Percentiles rank a stretch among this genome's conserved stretches.
phyloP scores from a whole-genome alignment of 768 basidiomycete species.

The Pseudohyphozyma bogoriensis region DNA sequence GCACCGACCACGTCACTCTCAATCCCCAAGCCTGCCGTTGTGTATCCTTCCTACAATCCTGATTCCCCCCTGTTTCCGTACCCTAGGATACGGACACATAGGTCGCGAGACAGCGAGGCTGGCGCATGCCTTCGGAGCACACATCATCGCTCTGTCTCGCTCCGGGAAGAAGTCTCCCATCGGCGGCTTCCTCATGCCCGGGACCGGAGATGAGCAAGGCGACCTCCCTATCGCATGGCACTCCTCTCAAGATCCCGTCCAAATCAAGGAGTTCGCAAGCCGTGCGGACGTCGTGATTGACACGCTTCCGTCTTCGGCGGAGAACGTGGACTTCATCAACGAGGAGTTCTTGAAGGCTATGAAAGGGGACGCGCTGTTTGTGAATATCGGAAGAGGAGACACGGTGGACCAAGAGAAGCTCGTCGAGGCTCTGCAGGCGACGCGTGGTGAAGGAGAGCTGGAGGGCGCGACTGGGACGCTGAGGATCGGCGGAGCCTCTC shows the following conservation, averaged over 20 bases:
- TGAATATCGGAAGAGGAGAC: slow-evolving; percentile 40
- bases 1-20: no score
- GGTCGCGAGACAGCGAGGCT: slow-evolving; percentile 3
- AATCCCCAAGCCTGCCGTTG: no score
- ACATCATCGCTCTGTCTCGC: background rate
- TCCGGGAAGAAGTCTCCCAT: background rate
- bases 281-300: slow-evolving; percentile 24
- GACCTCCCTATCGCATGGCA: slow-evolving; percentile 12
- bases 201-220: slow-evolving; percentile 23
- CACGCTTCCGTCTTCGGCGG: slow-evolving; percentile 13
- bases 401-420: slow-evolving; percentile 32
- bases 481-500: background rate
- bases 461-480: background rate
- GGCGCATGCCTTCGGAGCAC: background rate
- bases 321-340: slow-evolving; percentile 11
- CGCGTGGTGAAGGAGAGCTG: background rate
- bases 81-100: slow-evolving; percentile 1
- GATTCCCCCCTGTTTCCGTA: background rate
- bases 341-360: slow-evolving; percentile 26
- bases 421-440: slow-evolving; percentile 11
- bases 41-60: background rate
- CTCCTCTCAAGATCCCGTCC: background rate
- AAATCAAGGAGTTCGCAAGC: slow-evolving; percentile 8
- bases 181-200: slow-evolving; percentile 19
- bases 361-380: slow-evolving; percentile 36